These are phyloP conservation scores for Candida xyloterini DNA, from an alignment of 805 yeast species.

Conservation along the genomic window DNA sequence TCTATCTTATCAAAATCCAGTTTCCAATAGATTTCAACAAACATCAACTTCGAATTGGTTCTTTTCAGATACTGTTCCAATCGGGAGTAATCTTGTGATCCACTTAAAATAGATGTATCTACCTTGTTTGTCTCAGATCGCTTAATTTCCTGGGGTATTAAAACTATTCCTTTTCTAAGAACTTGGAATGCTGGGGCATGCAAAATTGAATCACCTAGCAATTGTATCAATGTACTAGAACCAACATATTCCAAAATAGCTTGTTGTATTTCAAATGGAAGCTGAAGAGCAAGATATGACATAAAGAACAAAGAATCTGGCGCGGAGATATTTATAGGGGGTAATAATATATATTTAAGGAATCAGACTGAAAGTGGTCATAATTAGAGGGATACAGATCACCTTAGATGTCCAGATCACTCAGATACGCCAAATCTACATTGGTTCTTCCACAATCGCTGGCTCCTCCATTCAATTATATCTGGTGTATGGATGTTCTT, in stretches of 20 bases:
- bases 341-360: not conserved
- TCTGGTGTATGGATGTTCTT: conserved; percentile 11
- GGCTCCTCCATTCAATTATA: not conserved
- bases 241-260: conserved; percentile 10
- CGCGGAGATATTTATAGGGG: conserved; percentile 5
- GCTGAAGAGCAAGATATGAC: conserved; percentile 9
- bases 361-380: too few species aligned
- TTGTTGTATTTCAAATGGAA: conserved; percentile 19
- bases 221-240: conserved; percentile 5
- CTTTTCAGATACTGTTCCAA: conserved; percentile 7
- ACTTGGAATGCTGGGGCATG: conserved; percentile 13
- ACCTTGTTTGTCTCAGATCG: conserved; percentile 6
- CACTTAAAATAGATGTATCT: conserved; percentile 9
- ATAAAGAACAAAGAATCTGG: conserved; percentile 8
- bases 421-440: too few species aligned
- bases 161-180: conserved; percentile 8
- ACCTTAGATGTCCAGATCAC: too few species aligned
- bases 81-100: conserved; percentile 9
- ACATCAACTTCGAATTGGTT: not conserved
- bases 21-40: conserved; percentile 17
- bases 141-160: conserved; percentile 13
- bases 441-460: not conserved
- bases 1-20: conserved; percentile 13
- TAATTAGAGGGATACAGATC: too few species aligned
- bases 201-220: conserved; percentile 7